Evolutionary conservation across 2,329 filamentous ascomycete genomes (phyloP), one percentile per base, ranked within the genome.

Genomic region (Bipolaris oryzae): DNA sequence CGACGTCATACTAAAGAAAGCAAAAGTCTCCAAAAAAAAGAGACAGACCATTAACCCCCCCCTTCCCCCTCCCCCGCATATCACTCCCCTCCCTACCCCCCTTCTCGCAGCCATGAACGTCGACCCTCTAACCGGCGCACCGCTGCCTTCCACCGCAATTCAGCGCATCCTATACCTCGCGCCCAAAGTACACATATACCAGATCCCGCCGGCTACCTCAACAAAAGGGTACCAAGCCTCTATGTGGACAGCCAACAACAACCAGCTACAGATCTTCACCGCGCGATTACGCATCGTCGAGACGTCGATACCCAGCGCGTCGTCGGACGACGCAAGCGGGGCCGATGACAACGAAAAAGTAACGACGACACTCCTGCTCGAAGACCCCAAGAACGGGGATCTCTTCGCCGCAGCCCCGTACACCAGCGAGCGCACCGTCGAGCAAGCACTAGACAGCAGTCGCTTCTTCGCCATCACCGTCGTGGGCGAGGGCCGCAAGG

Each of bases 331-430:
- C 7, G 15, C 34, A 10, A 34, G 45, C 33, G 20, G 20, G 20
- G n/a, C 4, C n/a, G 61, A 57, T 18, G 51, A 76, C 48, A 74
- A 79, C 53, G 84, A 86, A 62, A 81, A 81, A 57, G 82, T 93
- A 60, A 89, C 87, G 70, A 85, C 88, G 31, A 90, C 92, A 71
- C 84, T 95, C 61, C 81, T 95, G 25, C 85, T 96, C 44, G 91
- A 96, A 73, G 91, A 96, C 74, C 79, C 87, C 3, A 81, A 81
- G 21, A 87, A 81, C 0, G 91, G 89, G 25, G 85, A 90, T 68
- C 82, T 96, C 20, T 96, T 96, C 75, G 92, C 92, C 43, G 92
- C 91, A 1, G 89, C 89, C 1, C 92, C 92, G 0, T 96, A 96
- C 77, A 87, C 85, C 0, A 78, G 81, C 21, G 74, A 70, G 2